Conservation (phyloP, 1,284 basidiomycete species). For the Irpex sp. region DNA sequence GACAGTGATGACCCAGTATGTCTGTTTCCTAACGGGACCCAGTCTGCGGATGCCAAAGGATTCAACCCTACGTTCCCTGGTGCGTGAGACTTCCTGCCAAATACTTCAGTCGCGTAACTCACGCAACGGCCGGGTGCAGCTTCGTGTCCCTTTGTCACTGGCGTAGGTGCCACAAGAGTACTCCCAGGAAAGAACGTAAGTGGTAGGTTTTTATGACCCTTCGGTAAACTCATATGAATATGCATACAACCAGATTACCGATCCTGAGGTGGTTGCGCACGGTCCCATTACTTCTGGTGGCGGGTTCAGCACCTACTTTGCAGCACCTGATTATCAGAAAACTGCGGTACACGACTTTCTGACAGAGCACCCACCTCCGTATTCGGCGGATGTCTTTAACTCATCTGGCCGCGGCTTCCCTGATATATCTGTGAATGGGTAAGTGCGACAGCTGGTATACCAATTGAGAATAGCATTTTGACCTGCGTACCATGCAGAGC, state of each 20-base stretch:
- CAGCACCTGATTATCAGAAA: constrained; percentile 21
- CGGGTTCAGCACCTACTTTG: constrained; percentile 47
- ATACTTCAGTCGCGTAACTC: not conserved
- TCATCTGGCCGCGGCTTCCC: constrained; percentile 29
- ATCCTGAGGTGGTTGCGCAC: constrained; percentile 35
- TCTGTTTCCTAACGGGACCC: not conserved
- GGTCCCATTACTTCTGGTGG: not conserved
- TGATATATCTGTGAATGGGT: constrained; percentile 27
- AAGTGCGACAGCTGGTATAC: constrained; percentile 10
- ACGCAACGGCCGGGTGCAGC: not conserved
- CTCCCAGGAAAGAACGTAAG: constrained; percentile 48
- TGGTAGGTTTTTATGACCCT: not conserved
- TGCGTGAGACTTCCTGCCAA: not conserved
- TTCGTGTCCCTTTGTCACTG: constrained; percentile 55
- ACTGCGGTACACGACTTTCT: not conserved
- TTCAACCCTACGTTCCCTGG: constrained; percentile 12
- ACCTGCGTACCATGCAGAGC: not conserved
- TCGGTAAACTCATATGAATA: not conserved
- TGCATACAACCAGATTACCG: constrained; percentile 27
- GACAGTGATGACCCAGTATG: not conserved
- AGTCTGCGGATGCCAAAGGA: not conserved
- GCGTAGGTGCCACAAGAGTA: constrained; percentile 55
- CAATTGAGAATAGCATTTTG: not conserved
- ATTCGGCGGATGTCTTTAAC: constrained; percentile 29
- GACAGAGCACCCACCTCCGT: constrained; percentile 22